Evolutionary conservation across 139 green algal genomes (phyloP), one percentile per base, ranked within the genome.

Genomic region (Nannochloris sp.): DNA sequence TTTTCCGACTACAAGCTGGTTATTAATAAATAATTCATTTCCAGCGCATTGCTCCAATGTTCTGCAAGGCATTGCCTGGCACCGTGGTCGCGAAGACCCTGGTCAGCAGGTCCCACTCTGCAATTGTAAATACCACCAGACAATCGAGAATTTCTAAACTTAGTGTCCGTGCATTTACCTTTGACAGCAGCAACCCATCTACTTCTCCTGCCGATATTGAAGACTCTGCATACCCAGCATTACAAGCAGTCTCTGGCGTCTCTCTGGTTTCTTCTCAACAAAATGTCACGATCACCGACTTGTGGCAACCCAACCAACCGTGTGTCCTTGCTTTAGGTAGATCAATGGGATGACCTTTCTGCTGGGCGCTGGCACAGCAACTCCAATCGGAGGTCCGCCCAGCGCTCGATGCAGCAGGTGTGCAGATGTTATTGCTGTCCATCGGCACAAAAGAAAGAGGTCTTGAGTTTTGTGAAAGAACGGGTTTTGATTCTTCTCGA

Each of bases 281-380:
- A 44, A 10, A 70, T 19, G 46, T 88, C 2, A 60, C 78, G 37
- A 29, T 87, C 1, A 79, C 72, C 2, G 61, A 31, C 2, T 54
- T 89, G 27, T 93, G 86, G 86, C 58, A 60, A 19, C 60, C 77
- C 2, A 19, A 77, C 6, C 83, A 92, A 23, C 72, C 42, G 7
- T 66, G 64, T 2, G 77, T 92, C 2, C 48, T 93, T 1, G 80
- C 71, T 1, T 87, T 88, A 32, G 80, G 70, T 3, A 74, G 87
- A 23, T 81, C 60, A 4, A 89, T 95, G 65, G 86, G 85, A 15
- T 94, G 87, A 85, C 80, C 78, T 59, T 90, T 92, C 62, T 94
- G 87, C 61, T 83, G 81, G 74, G 81, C 92, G 83, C 79, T 92
- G 71, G 86, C 81, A 1, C 75, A 74, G 31, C 74, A 93, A 72